phyloP scores from a whole-genome alignment of 2,329 filamentous ascomycete genomes.

The Aureobasidium sp. region DNA sequence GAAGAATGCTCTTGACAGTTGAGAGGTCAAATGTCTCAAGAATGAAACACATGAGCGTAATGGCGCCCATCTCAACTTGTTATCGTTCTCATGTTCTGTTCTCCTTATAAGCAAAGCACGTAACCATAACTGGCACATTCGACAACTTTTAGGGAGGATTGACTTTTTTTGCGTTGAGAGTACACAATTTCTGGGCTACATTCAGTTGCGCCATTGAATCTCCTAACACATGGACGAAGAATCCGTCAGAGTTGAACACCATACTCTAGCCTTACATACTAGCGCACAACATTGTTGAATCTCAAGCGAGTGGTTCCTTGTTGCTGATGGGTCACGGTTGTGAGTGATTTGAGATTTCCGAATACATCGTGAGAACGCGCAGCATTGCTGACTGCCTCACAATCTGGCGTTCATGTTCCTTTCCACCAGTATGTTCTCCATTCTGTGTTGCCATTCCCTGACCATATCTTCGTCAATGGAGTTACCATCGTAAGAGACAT shows the following conservation, averaged over 20 bases:
- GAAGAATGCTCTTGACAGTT: not conserved
- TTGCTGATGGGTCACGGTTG: too few relatives aligned
- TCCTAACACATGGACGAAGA: not conserved
- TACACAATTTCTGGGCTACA: not conserved
- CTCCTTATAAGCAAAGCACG: not conserved
- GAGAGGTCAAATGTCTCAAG: not conserved
- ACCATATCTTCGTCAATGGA: constrained; percentile 22
- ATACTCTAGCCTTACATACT: not conserved
- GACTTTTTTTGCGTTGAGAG: not conserved
- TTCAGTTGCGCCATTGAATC: not conserved
- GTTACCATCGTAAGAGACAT: constrained; percentile 33
- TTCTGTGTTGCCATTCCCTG: constrained; percentile 20
- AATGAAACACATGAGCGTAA: not conserved
- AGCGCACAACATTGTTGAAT: not conserved
- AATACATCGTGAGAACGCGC: not conserved
- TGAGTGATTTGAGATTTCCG: not conserved
- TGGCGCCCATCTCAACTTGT: not conserved
- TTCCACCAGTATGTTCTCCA: not conserved
- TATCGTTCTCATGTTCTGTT: not conserved
- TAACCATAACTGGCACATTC: not conserved
- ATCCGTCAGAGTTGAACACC: not conserved
- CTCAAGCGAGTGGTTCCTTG: too few relatives aligned
- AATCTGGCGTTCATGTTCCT: not conserved
- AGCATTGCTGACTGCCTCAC: not conserved
- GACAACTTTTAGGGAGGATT: not conserved